Base-by-base conservation (phyloP, 345 rosid species). In the Pseudoturritis turrita region DNA sequence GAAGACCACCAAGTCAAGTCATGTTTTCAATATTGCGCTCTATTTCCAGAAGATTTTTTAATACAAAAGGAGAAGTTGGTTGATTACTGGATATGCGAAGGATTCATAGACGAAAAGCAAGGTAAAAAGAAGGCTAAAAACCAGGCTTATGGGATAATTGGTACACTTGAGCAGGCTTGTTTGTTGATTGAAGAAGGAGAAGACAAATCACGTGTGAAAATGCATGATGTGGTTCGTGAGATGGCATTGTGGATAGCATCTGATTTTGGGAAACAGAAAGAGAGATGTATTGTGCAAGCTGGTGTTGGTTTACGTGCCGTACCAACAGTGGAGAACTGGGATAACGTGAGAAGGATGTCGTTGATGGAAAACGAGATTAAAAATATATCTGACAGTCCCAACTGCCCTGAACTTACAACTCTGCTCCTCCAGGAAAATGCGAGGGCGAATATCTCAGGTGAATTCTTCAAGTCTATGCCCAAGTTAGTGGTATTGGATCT, bases 401-500 rank as follows among this genome's bases (percentile, higher is more conserved):
- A 21, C 1, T 73, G 75, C 35, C 61, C 43, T 40, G 15, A 74
- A 9, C 75, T 82, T 15, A 65, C 72, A 57, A 70, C 79, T 12
- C 47, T 82, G 23, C n/a, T 73, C 7, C 78, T 75, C 1, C 77
- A 71, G 0, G 0, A 50, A 7, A 70, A 80, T 18, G 4, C 15
- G 0, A 15, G 74, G 41, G 21, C 12, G 41, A 75, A 2, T 5
- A 50, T 77, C 4, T 31, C 72, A 8, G 14, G 37, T 5, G 68
- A 52, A 9, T 82, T 73, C 59, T 39, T 79, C 35, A 9, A 15
- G 29, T 77, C 12, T 49, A 80, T 80, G 83, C 62, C 72, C 4
- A 55, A 11, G 22, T 19, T 82, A 40, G 51, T 26, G 40, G 85
- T 82, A n/a, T 68, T 77, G 60, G 71, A 80, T 57, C 47, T 82